Base-by-base conservation (phyloP, 768 basidiomycete species). In the Paxillus rubicundulus region DNA sequence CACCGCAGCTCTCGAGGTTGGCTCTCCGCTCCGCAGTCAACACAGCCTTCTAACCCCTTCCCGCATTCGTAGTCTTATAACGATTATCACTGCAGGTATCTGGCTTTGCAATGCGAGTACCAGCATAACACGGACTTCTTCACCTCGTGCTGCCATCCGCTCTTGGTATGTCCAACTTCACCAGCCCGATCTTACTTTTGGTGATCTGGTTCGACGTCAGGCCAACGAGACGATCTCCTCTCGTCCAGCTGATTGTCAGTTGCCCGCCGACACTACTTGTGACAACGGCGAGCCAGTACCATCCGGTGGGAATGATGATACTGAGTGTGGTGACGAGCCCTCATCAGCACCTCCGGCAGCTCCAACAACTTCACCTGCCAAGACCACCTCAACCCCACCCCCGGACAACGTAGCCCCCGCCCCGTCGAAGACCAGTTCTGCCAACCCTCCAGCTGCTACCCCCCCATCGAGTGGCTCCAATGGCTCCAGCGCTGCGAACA, bases 71-170 rank as follows among this genome's bases (percentile, higher is more conserved):
- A 85, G 82, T 43, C 65, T 16, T 87, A 87, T 62, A 58, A 69
- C 37, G 57, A 47, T 14, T 86, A 88, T 72, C 83, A 87, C 71
- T 59, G 65, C 27, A 77, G 88, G 53, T 90, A 89, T 70, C 60
- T 80, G 50, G 77, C 79, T 39, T 65, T 87, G 56, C 74, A 72
- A 45, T 84, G 81, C 62, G 61, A 75, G 27, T 59, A 57, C 50
- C 70, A 81, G 62, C 80, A 81, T 60, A 69, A 73, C 63, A 75
- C 76, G 9, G 43, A 67, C 14, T 86, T 85, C 74, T 91, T 88
- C 67, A 73, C 82, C 49, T 50, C 62, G 27, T 92, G 91, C 65
- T 88, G 89, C 76, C 82, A 82, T 65, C 84, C 88, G 53, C 72
- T 88, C 54, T 73, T 84, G 62, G 84, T 85, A 64, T 67, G 48